A percentile compares a stretch with the other conserved stretches of the same genome.
Conservation (phyloP, 345 rosid species). For the Bruguiera sexangula region DNA sequence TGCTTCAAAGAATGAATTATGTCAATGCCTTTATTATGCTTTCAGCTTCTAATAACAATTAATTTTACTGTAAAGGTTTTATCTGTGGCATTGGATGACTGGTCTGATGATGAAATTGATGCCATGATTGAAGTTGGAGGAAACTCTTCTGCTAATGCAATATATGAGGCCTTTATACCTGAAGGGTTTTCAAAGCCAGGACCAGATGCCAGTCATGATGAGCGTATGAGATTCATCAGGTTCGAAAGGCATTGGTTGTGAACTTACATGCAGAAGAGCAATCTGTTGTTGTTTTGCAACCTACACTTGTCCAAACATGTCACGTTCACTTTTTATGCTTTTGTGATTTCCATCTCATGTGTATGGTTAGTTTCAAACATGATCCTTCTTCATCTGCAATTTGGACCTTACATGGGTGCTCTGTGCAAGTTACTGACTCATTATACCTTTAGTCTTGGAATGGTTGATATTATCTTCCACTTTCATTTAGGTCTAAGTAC, state of each 20-base stretch:
- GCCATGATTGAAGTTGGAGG: conserved; percentile 96
- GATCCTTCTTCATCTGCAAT: not conserved
- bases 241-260: conserved; percentile 20
- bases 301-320: not conserved
- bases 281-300: not conserved
- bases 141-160: conserved; percentile 79
- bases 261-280: not conserved
- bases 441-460: conserved; percentile 12
- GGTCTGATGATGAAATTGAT: conserved; percentile 89
- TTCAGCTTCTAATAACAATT: not conserved
- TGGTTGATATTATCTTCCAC: conserved; percentile 19
- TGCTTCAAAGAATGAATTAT: too few species aligned
- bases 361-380: not conserved
- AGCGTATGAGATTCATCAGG: conserved; percentile 81
- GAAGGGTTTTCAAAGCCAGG: conserved; percentile 77
- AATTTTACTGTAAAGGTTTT: conserved; percentile 53
- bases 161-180: conserved; percentile 83
- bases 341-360: not conserved
- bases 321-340: not conserved
- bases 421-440: not conserved
- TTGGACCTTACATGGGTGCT: conserved; percentile 9
- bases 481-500: conserved; percentile 72
- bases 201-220: conserved; percentile 72
- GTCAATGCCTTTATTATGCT: not conserved
- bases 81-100: conserved; percentile 93